These are phyloP conservation scores for Salix viminalis DNA, from an alignment of 345 rosid genomes.

Conservation along the genomic window DNA sequence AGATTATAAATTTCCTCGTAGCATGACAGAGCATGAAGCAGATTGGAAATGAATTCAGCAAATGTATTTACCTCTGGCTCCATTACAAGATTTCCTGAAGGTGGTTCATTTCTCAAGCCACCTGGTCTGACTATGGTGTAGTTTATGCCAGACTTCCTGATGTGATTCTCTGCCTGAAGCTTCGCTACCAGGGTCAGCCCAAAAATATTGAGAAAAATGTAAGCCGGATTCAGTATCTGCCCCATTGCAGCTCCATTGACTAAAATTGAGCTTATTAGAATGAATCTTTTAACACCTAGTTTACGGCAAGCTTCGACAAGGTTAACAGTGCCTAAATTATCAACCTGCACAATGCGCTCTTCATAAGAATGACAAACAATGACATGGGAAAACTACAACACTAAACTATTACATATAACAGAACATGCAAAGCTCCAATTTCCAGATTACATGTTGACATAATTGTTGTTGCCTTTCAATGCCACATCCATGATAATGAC, in stretches of 20 bases:
- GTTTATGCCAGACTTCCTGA: conserved; percentile 68
- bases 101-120: conserved; percentile 76
- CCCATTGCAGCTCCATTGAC: conserved; percentile 98
- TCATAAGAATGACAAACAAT: not conserved
- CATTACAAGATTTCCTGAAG: conserved; percentile 75
- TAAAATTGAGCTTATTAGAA: conserved; percentile 77
- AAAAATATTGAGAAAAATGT: conserved; percentile 74
- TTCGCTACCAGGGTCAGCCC: conserved; percentile 83
- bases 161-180: conserved; percentile 85
- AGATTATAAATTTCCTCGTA: not conserved
- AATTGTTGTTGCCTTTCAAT: not conserved
- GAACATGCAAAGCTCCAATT: not conserved
- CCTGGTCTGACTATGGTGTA: conserved; percentile 88
- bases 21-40: not conserved
- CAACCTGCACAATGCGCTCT: conserved; percentile 44
- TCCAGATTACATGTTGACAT: not conserved
- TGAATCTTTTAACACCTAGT: conserved; percentile 57
- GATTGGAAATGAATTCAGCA: not conserved
- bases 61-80: conserved; percentile 62
- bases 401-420: not conserved
- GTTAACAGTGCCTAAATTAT: conserved; percentile 75
- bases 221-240: conserved; percentile 83
- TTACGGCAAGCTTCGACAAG: conserved; percentile 83
- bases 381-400: not conserved
- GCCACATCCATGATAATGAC: no score